Evolutionary conservation across 495 filamentous ascomycete species (phyloP).

Genomic region (Podospora comata): DNA sequence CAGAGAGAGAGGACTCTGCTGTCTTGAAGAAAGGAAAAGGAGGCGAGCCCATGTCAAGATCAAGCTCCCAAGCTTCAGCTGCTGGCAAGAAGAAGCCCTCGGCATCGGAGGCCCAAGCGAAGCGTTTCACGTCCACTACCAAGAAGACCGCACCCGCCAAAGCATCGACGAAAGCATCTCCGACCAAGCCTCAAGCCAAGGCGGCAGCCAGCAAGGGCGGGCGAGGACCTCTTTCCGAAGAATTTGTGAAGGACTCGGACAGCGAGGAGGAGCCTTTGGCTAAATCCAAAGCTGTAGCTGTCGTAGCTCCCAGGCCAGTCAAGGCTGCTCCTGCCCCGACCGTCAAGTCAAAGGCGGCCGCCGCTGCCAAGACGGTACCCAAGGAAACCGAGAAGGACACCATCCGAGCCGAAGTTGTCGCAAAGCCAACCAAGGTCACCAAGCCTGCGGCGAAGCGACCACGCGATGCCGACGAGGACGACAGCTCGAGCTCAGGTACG

Average conservation of each 20-base stretch:
- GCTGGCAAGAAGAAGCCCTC: conserved; percentile 58
- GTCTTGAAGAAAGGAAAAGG: conserved; percentile 39
- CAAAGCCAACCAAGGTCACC: conserved; percentile 32
- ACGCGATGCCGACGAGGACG: conserved; percentile 45
- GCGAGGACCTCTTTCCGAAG: conserved; percentile 51
- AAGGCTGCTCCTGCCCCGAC: conserved; percentile 25
- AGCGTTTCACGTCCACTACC: conserved; percentile 54
- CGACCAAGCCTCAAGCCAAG: conserved; percentile 30
- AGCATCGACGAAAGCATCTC: conserved; percentile 35
- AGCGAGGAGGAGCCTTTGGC: conserved; percentile 52
- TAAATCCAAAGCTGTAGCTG: conserved; percentile 36
- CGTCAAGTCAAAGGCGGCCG: conserved; percentile 20
- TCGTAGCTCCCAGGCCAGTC: conserved; percentile 26
- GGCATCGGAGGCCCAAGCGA: conserved; percentile 61
- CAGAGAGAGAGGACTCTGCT: conserved; percentile 38
- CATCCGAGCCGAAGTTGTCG: conserved; percentile 32
- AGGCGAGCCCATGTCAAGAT: conserved; percentile 52
- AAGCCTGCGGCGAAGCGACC: conserved; percentile 35
- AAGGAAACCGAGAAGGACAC: conserved; percentile 28
- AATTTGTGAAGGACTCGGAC: conserved; percentile 67
- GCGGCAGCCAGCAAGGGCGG: conserved; percentile 21
- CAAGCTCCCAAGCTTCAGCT: conserved; percentile 47
- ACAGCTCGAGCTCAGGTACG: conserved; percentile 50
- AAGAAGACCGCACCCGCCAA: conserved; percentile 45
- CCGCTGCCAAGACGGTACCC: conserved; percentile 11